phyloP scores from a whole-genome alignment of 1,284 basidiomycete species.

The Ustilago nuda region DNA sequence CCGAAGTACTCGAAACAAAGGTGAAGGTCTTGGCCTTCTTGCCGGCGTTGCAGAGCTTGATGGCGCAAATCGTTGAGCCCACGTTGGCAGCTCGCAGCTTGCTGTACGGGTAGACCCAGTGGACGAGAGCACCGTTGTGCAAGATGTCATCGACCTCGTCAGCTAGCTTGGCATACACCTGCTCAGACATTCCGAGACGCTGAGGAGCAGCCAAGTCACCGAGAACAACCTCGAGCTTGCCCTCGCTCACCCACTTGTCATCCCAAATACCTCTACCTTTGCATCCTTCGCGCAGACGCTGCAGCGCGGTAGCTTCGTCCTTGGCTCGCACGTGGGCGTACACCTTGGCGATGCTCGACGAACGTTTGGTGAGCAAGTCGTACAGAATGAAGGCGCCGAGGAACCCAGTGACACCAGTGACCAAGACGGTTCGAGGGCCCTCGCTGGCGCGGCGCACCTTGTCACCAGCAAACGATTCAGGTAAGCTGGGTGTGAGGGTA shows the following conservation, averaged over 20 bases:
- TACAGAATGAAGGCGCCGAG: constrained; percentile 91
- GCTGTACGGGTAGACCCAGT: constrained; percentile 99
- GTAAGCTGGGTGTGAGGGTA: constrained; percentile 72
- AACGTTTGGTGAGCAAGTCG: constrained; percentile 78
- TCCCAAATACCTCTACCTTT: constrained; percentile 91
- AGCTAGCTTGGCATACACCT: constrained; percentile 78
- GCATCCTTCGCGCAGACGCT: constrained; percentile 81
- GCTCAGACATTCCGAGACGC: constrained; percentile 79
- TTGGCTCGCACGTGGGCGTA: constrained; percentile 88
- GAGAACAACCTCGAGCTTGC: constrained; percentile 82
- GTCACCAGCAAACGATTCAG: constrained; percentile 51
- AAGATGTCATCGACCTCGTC: constrained; percentile 84
- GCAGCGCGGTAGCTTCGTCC: constrained; percentile 76
- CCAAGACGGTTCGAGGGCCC: constrained; percentile 79
- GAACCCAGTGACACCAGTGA: constrained; percentile 97
- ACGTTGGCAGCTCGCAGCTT: constrained; percentile 93
- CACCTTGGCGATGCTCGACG: constrained; percentile 81
- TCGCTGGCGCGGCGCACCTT: constrained; percentile 31
- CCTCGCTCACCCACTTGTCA: constrained; percentile 81
- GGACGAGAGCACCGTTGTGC: constrained; percentile 97
- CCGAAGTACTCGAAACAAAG: constrained; percentile 94
- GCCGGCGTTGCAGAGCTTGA: constrained; percentile 80
- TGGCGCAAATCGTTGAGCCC: constrained; percentile 83
- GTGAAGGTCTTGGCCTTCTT: constrained; percentile 79
- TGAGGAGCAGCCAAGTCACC: constrained; percentile 83